Evolutionary conservation across 306 rosid species (phyloP).

Genomic region (Sindora glabra): DNA sequence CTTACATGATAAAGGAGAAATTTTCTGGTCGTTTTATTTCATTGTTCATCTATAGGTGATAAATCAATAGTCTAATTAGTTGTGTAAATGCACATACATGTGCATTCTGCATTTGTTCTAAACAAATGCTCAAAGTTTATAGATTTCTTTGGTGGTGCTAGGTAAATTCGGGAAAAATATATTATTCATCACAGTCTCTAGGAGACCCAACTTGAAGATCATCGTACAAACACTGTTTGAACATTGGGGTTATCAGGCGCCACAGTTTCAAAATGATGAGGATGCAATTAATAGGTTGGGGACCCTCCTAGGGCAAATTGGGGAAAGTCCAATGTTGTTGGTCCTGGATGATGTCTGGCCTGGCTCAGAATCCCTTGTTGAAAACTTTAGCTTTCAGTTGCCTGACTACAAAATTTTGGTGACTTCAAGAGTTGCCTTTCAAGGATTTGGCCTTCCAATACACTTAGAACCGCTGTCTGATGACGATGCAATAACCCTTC

Average conservation of each 20-base stretch:
- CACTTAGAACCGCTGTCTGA: slow-evolving; percentile 23
- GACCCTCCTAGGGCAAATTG: slow-evolving; percentile 11
- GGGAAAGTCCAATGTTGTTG: slow-evolving; percentile 24
- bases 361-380: slow-evolving; percentile 34
- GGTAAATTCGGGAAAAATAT: slow-evolving; percentile 37
- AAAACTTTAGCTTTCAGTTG: slow-evolving; percentile 19
- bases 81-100: too few relatives aligned
- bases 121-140: not conserved
- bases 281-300: slow-evolving; percentile 20
- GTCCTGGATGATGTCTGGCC: slow-evolving; percentile 67
- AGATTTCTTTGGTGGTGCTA: slow-evolving; percentile 6
- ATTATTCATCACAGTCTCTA: slow-evolving; percentile 31
- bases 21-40: not conserved
- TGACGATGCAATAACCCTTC: slow-evolving; percentile 34
- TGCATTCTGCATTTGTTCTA: not conserved
- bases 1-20: too few relatives aligned
- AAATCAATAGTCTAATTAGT: not conserved
- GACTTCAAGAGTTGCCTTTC: slow-evolving; percentile 44
- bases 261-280: slow-evolving; percentile 28
- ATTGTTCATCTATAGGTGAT: not conserved
- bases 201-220: slow-evolving; percentile 27
- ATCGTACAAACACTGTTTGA: slow-evolving; percentile 27
- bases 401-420: slow-evolving; percentile 47
- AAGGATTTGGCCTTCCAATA: slow-evolving; percentile 17
- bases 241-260: slow-evolving; percentile 7